Base-by-base conservation (phyloP, 352 stramenopile species). In the Pythium volutum region DNA sequence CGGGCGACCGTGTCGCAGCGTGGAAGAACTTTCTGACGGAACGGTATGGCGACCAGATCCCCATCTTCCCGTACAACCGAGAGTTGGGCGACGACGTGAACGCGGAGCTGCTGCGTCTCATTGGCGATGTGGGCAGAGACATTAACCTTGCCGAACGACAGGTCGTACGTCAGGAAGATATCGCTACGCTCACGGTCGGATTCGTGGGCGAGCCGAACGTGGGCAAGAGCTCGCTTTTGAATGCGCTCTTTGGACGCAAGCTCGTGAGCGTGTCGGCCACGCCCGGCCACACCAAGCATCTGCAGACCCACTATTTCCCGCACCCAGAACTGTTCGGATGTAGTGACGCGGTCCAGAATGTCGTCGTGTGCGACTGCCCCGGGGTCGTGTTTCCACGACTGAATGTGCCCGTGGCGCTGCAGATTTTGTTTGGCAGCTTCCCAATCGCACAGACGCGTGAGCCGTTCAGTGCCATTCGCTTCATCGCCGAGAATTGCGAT, bases 191-290 rank as follows among this genome's bases (percentile, higher is more conserved):
- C 25, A 96, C 98, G 5, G 93, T 97, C 18, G 84, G 84, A 11
- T 90, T 99, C 41, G 92, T 99, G 41, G 97, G 97, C n/a, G 98
- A 99, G 73, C 97, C 97, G 6, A 99, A 99, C 58, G 84, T 93
- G 29, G 84, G 84, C 50, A 99, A 99, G 73, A 96, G 77, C 60
- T 97, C 89, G 25, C 68, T 98, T 23, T 97, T 99, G 70, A 98
- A 98, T 64, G 83, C 68, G 38, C 69, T 95, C 31, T 89, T 91
- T 42, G 77, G 69, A 7, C 76, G 79, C 55, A 95, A 92, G 55
- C 75, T 93, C 33, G 83, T 91, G 38, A 90, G 81, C 47, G 84
- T 92, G 10, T 92, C 85, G 18, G 72, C 83, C 25, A 93, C 84
- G 0, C 83, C 85, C 0, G 85, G 85, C 0, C 83, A 89, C 59